phyloP scores from a whole-genome alignment of 2,329 filamentous ascomycete genomes.

The Calycina herbarum region DNA sequence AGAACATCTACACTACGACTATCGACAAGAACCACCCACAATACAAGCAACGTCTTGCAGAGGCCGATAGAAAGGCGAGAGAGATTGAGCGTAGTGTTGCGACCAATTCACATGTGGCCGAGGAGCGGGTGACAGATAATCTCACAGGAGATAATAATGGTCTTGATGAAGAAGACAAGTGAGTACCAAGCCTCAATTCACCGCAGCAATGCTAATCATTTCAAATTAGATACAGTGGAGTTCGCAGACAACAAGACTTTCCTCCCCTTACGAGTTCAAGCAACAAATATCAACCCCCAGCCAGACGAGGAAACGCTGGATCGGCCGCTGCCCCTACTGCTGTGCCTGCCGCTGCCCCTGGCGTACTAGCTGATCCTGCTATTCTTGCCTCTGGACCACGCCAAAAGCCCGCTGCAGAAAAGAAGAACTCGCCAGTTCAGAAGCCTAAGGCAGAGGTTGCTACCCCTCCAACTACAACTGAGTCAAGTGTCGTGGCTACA shows the following conservation, averaged over 20 bases:
- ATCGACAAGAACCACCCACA: constrained; percentile 83
- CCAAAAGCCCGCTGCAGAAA: constrained; percentile 41
- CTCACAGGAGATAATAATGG: constrained; percentile 64
- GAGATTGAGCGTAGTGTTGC: constrained; percentile 81
- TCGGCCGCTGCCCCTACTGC: constrained; percentile 72
- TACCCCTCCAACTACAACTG: constrained; percentile 34
- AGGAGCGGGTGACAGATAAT: constrained; percentile 77
- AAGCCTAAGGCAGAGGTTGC: constrained; percentile 33
- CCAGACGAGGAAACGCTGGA: constrained; percentile 74
- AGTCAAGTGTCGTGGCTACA: constrained; percentile 29
- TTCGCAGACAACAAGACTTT: constrained; percentile 72
- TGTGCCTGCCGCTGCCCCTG: constrained; percentile 60
- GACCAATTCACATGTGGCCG: constrained; percentile 79
- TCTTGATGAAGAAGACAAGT: constrained; percentile 90
- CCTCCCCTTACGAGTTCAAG: constrained; percentile 55
- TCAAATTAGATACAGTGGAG: constrained; percentile 76
- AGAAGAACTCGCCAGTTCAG: constrained; percentile 30
- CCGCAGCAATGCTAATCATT: constrained; percentile 15
- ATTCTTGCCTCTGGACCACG: constrained; percentile 82
- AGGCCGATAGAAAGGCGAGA: constrained; percentile 79
- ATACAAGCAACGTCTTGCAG: constrained; percentile 74
- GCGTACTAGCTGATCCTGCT: constrained; percentile 66
- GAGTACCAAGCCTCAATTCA: constrained; percentile 37
- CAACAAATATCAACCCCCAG: constrained; percentile 87
- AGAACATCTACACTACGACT: constrained; percentile 89